Evolutionary conservation across 164 flowering plant genomes (phyloP), one percentile per base, ranked within the genome.

Genomic region (Piper betle): DNA sequence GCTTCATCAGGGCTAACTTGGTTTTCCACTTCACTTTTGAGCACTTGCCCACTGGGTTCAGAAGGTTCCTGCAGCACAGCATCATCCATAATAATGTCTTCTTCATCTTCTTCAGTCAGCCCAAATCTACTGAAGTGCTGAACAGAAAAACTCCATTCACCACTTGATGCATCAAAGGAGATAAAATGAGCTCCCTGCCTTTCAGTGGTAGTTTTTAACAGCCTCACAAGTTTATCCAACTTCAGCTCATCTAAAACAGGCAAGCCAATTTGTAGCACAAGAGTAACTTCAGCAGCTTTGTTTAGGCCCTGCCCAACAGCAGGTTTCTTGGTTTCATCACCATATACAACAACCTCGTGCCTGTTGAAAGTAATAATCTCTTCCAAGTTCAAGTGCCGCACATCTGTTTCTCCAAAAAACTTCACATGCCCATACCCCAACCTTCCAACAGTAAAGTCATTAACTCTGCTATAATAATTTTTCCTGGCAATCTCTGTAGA

Each of bases 71-170:
- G 64, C 37, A 60, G 70, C 37, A 71, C 46, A 4, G 70, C 78
- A 73, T 85, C 96, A 66, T 78, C 86, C 91, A 86, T 81, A 10
- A 68, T 62, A 20, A 84, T 78, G 71, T 90, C 97, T 46, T 88
- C 95, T 63, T 88, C 96, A 39, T 88, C 97, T 56, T 90, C 96
- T 4, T 84, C 92, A 46, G 71, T 76, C 67, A 94, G 76, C 39
- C 99, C 99, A 79, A 88, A 94, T 75, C 96, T 84, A 72, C 99
- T 94, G 64, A 94, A 94, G 79, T 94, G 99, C 39, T 48, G 66
- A 70, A 90, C 99, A 59, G 67, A 62, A 71, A 94, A 94, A 69
- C 77, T 90, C 99, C 99, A 94, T 72, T 84, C 87, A 60, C 85
- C 77, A 63, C 41, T 76, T 9, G 17, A 58, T 10, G 79, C 75